Evolutionary conservation across 1,284 basidiomycete species (phyloP), one percentile per base, ranked within the genome.

Genomic region (Irpex sp.): DNA sequence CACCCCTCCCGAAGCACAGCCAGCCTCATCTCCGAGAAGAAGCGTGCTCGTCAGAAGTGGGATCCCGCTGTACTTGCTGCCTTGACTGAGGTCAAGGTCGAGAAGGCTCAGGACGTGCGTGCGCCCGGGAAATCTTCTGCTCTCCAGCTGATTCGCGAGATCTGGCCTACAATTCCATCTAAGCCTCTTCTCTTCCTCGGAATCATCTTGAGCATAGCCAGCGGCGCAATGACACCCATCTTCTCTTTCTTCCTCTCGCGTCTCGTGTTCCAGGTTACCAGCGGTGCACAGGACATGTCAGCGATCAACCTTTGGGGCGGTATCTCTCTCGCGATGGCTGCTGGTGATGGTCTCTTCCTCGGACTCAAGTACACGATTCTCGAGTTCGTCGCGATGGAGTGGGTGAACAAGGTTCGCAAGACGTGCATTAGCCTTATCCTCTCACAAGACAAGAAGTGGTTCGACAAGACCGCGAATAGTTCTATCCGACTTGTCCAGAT

Each of bases 231-330:
- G 78, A 97, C 94, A 0, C 97, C 97, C 0, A 69, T 97, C 53
- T 99, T 98, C 81, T 96, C 96, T 0, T 94, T 84, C 78, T 83
- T 95, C 66, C 87, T 98, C 65, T 92, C 94, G 9, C 84, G 85
- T 36, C 84, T 98, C 31, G 84, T 98, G 69, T 87, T 87, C 68
- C 84, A 91, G 65, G 89, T 93, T 57, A 93, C 92, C 21, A 81
- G 81, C 35, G 92, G 90, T 54, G 89, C 87, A 0, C 75, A 79
- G 4, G 77, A 89, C 68, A 74, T 87, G 3, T 76, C 83, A 1
- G 78, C 78, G n/a, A 87, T 97, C 72, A 93, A 94, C 68, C 74
- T 71, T 1, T 89, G 84, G 66, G 85, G 86, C 6, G 84, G 79
- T 1, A 81, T 94, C 67, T 84, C 91, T 0, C 83, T 97, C 35